A percentile compares a stretch with the other conserved stretches of the same genome.
Conservation (phyloP, 208 protist species). For the Wallacemonas sp. region DNA sequence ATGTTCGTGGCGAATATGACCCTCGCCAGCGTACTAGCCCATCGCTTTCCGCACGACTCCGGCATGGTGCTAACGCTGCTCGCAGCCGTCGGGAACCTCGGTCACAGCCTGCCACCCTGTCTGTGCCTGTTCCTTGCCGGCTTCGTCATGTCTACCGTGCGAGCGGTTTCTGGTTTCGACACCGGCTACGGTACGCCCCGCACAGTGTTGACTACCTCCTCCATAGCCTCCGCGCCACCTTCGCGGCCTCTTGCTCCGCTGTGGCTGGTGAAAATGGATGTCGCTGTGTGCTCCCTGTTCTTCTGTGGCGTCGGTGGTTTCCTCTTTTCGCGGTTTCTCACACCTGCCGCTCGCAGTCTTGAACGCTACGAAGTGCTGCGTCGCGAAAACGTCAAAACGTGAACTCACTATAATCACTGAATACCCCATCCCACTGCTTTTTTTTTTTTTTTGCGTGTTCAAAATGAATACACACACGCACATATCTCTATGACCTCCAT, state of each 20-base stretch:
- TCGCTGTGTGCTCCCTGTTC: background rate
- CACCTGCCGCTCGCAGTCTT: background rate
- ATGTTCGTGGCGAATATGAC: constrained; percentile 12
- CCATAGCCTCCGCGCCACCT: background rate
- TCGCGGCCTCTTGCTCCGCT: background rate
- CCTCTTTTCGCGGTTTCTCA: constrained; percentile 11
- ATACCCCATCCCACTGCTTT: too few species aligned
- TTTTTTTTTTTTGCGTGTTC: background rate
- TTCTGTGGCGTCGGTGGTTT: background rate
- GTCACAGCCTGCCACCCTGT: constrained; percentile 3
- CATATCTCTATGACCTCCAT: too few species aligned
- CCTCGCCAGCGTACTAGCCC: constrained; percentile 2
- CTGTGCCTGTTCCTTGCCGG: constrained; percentile 3
- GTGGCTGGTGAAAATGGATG: constrained; percentile 11
- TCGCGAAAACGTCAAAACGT: background rate
- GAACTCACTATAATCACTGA: too few species aligned
- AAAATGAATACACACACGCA: too few species aligned
- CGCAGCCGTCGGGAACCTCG: constrained; percentile 7
- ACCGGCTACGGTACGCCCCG: constrained; percentile 3
- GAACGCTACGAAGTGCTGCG: background rate
- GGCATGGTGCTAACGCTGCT: constrained; percentile 18
- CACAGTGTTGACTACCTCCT: background rate
- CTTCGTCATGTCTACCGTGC: background rate
- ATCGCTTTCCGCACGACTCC: constrained; percentile 12
- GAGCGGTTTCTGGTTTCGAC: background rate